Conservation (phyloP, 192 early-diverging fungal species). For the Cladochytrium replicatum region DNA sequence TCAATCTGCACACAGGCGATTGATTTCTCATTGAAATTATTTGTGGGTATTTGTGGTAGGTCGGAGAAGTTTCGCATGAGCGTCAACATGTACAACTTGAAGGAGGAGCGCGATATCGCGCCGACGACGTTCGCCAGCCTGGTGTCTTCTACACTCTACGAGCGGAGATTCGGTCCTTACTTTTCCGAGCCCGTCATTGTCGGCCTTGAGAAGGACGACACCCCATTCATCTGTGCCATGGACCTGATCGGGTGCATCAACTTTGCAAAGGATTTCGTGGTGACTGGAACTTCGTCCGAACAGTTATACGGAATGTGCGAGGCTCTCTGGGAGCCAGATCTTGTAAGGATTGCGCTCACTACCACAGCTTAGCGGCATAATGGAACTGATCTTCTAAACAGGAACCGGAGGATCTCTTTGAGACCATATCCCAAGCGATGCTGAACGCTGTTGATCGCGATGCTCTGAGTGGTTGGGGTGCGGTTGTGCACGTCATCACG, state of each 20-base stretch:
- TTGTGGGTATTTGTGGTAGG: conserved; percentile 28
- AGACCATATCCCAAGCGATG: conserved; percentile 89
- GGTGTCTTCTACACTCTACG: conserved; percentile 93
- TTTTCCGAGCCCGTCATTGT: conserved; percentile 92
- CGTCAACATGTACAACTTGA: conserved; percentile 90
- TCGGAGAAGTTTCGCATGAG: conserved; percentile 83
- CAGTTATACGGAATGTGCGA: conserved; percentile 96
- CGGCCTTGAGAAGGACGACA: conserved; percentile 79
- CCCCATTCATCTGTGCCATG: conserved; percentile 89
- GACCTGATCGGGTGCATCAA: conserved; percentile 94
- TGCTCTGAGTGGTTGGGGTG: conserved; percentile 92
- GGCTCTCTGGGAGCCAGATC: conserved; percentile 92
- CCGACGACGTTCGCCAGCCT: conserved; percentile 87
- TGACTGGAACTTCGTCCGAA: conserved; percentile 74
- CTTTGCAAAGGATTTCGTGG: conserved; percentile 90
- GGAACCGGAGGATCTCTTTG: conserved; percentile 93
- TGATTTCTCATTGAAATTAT: conserved; percentile 11
- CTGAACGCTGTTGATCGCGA: conserved; percentile 93
- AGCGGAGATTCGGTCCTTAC: conserved; percentile 89
- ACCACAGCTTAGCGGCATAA: background rate
- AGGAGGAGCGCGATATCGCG: conserved; percentile 91
- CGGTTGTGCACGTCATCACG: conserved; percentile 88
- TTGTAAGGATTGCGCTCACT: conserved; percentile 41
- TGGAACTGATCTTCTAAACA: conserved; percentile 8
- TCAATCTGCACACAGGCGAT: background rate